These are phyloP conservation scores for Xylariaceae sp. DNA, from an alignment of 2,329 filamentous ascomycete species.

Conservation along the genomic window DNA sequence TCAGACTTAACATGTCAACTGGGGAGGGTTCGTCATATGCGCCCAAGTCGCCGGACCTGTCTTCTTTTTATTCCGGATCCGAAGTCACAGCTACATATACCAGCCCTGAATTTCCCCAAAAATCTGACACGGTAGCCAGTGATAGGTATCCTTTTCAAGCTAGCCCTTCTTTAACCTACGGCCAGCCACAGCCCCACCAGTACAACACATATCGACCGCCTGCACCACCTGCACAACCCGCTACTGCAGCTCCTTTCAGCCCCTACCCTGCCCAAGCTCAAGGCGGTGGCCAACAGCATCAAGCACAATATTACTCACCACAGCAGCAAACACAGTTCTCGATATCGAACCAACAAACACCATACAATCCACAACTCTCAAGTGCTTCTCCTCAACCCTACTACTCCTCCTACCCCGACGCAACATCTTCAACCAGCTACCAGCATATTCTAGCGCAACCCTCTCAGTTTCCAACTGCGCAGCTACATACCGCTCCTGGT, in stretches of 20 bases:
- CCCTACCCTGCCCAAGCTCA: slow-evolving; percentile 22
- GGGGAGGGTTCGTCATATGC: slow-evolving; percentile 53
- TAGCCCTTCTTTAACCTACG: slow-evolving; percentile 27
- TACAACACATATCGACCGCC: slow-evolving; percentile 29
- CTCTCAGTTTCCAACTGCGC: slow-evolving; percentile 14
- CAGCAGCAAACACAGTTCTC: slow-evolving; percentile 30
- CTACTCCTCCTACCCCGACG: slow-evolving; percentile 30
- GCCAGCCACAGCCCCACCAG: slow-evolving; percentile 38
- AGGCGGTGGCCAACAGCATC: slow-evolving; percentile 10
- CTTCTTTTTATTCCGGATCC: slow-evolving; percentile 52
- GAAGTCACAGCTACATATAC: slow-evolving; percentile 26
- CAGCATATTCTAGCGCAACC: slow-evolving; percentile 14
- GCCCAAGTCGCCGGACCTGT: slow-evolving; percentile 62
- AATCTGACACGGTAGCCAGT: slow-evolving; percentile 22
- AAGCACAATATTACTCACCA: slow-evolving; percentile 16
- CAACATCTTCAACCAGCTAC: slow-evolving; percentile 21
- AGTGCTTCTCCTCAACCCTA: slow-evolving; percentile 26
- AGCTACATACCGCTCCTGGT: slow-evolving; percentile 31
- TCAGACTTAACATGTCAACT: slow-evolving; percentile 46
- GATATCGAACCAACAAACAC: slow-evolving; percentile 24
- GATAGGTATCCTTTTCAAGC: slow-evolving; percentile 35
- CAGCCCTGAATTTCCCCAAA: slow-evolving; percentile 31
- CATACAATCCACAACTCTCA: slow-evolving; percentile 21
- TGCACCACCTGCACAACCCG: slow-evolving; percentile 31
- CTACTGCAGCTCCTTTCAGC: slow-evolving; percentile 24